Evolutionary conservation across 23 red algal species (phyloP), one percentile per base, ranked within the genome.

Genomic region (Agarophyton chilense): DNA sequence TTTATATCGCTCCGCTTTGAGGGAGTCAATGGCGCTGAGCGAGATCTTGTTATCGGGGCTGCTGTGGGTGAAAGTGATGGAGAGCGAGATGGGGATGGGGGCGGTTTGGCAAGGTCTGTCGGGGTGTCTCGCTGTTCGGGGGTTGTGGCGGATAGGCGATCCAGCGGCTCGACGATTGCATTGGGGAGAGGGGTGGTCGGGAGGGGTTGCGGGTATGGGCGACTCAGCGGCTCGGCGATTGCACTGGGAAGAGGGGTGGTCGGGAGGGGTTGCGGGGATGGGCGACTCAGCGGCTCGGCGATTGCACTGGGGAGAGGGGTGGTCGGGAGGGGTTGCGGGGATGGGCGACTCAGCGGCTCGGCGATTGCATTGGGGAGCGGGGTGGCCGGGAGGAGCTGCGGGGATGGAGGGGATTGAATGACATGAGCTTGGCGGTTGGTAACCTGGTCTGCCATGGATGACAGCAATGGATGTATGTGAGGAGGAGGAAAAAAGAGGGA

Each of bases 61-160:
- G 54, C 4, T 13, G 79, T 66, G 38, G 79, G 53, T 11, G 79
- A 47, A 4, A 44, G 79, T 18, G 77, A 28, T 8, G 43, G n/a
- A n/a, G n/a, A n/a, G n/a, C n/a, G 35, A n/a, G 77, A 52, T 5
- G 77, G 52, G 4, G 52, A 61, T 10, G 77, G 77, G 5, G 77
- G 12, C 21, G 77, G 17, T 22, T 35, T 33, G 17, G 51, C 38
- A 19, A 43, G 43, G 72, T 11, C 72, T 43, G 43, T 25, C 16
- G 52, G 47, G 31, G 52, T 26, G 41, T 52, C 29, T 38, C 24
- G 52, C 45, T 47, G 42, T 2, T 29, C 72, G 25, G 33, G 18
- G 13, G 72, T 4, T 11, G 42, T 8, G 12, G 72, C 2, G 13
- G 72, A 17, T 52, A 28, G 45, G 7, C 29, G 26, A 16, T 47